These are phyloP conservation scores for Yamadazyma songkhlaensis DNA, from an alignment of 1,139 yeast species.

Conservation along the genomic window DNA sequence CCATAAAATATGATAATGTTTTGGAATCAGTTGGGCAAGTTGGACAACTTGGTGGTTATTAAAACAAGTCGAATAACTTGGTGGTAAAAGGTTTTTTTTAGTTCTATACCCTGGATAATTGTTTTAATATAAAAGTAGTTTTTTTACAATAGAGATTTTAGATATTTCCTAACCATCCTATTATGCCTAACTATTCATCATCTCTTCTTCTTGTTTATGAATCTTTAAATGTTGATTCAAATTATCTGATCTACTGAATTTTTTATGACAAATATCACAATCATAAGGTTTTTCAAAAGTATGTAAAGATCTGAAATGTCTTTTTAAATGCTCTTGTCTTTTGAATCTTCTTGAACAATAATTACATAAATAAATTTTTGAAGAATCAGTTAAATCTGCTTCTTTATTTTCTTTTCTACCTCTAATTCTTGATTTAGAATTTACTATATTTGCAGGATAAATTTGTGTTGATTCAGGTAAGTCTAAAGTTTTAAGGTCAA, in stretches of 20 bases:
- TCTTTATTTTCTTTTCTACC: constrained; percentile 48
- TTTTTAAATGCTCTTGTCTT: constrained; percentile 75
- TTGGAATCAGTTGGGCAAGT: constrained; percentile 2
- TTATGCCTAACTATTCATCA: constrained; percentile 3
- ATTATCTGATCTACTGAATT: constrained; percentile 74
- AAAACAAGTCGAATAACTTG: constrained; percentile 4
- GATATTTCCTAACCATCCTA: no score
- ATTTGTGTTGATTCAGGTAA: constrained; percentile 42
- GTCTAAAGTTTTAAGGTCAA: constrained; percentile 40
- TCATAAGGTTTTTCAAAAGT: constrained; percentile 74
- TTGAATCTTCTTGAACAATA: constrained; percentile 63
- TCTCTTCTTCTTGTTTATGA: constrained; percentile 45
- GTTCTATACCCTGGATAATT: neutral
- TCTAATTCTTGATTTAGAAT: constrained; percentile 36
- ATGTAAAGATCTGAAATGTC: constrained; percentile 73
- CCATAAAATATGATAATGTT: constrained; percentile 16
- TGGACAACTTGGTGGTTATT: constrained; percentile 5
- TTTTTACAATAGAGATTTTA: neutral
- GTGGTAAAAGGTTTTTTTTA: neutral
- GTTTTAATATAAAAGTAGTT: neutral
- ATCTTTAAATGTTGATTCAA: constrained; percentile 74
- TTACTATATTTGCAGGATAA: constrained; percentile 32
- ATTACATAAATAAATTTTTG: constrained; percentile 43
- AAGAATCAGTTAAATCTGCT: constrained; percentile 41
- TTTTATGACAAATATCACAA: constrained; percentile 68